These are phyloP conservation scores for Coniosporium uncinatum DNA, from an alignment of 2,329 filamentous ascomycete species.

Conservation along the genomic window DNA sequence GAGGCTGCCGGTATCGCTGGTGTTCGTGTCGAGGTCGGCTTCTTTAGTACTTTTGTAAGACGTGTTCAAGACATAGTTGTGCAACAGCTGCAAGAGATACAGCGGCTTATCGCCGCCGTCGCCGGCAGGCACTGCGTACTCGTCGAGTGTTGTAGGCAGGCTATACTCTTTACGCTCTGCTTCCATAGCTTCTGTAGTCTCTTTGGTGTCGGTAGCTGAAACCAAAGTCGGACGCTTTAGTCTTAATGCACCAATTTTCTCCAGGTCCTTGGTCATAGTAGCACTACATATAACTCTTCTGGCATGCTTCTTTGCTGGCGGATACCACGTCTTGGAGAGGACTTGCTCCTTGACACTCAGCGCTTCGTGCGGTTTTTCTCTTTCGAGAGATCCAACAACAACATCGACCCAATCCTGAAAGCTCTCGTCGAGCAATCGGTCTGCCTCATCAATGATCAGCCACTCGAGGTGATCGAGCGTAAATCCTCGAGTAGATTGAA, in stretches of 20 bases:
- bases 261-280: constrained; percentile 85
- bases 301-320: constrained; percentile 37
- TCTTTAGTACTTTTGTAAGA: neutral
- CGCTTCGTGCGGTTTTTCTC: constrained; percentile 35
- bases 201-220: constrained; percentile 55
- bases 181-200: constrained; percentile 7
- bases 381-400: constrained; percentile 54
- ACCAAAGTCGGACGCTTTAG: constrained; percentile 72
- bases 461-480: constrained; percentile 73
- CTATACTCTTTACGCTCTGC: constrained; percentile 13
- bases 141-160: constrained; percentile 46
- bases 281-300: constrained; percentile 87
- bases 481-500: constrained; percentile 80
- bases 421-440: constrained; percentile 84
- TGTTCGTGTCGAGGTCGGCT: no score
- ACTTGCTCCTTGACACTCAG: constrained; percentile 45
- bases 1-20: constrained; percentile 3
- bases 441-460: constrained; percentile 91
- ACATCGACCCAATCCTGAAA: constrained; percentile 87
- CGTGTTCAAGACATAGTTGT: constrained; percentile 37
- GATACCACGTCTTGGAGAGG: constrained; percentile 34
- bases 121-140: constrained; percentile 41
- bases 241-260: constrained; percentile 68
- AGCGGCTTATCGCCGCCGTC: constrained; percentile 60
- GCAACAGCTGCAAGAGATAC: constrained; percentile 74